These are phyloP conservation scores for Trypanosoma lewisi DNA, from an alignment of 208 protist genomes.

Conservation along the genomic window DNA sequence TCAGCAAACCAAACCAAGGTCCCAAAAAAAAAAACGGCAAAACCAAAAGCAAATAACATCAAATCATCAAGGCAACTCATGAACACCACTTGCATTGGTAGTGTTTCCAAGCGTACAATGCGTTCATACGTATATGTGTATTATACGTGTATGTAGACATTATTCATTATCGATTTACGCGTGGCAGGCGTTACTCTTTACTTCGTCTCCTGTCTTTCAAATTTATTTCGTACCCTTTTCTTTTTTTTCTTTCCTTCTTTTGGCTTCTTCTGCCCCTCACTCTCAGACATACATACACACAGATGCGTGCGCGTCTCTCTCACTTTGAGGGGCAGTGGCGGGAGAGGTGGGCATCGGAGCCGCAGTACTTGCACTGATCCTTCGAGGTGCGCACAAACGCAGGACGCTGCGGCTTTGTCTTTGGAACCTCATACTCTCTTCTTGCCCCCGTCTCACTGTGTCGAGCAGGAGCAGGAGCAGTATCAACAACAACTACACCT, in stretches of 20 bases:
- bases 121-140: too few species aligned
- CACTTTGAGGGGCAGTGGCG: conserved; percentile 72
- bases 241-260: too few species aligned
- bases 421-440: background rate
- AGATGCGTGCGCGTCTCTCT: background rate
- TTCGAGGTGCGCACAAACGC: conserved; percentile 46
- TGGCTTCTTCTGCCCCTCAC: too few species aligned
- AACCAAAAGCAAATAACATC: conserved; percentile 1
- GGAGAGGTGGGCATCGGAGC: conserved; percentile 65
- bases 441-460: background rate
- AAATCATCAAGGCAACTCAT: background rate
- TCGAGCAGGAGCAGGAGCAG: background rate
- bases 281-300: background rate
- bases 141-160: too few species aligned
- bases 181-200: too few species aligned
- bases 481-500: too few species aligned
- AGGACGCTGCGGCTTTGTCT: background rate
- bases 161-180: too few species aligned
- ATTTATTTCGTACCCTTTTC: too few species aligned
- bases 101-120: too few species aligned
- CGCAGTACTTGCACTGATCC: conserved; percentile 79
- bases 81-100: too few species aligned
- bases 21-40: conserved; percentile 4
- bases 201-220: too few species aligned
- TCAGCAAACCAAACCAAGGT: background rate